A percentile compares a stretch with the other conserved stretches of the same genome.
These are phyloP conservation scores for Candida takata DNA, from an alignment of 805 yeast genomes.

Conservation along the genomic window DNA sequence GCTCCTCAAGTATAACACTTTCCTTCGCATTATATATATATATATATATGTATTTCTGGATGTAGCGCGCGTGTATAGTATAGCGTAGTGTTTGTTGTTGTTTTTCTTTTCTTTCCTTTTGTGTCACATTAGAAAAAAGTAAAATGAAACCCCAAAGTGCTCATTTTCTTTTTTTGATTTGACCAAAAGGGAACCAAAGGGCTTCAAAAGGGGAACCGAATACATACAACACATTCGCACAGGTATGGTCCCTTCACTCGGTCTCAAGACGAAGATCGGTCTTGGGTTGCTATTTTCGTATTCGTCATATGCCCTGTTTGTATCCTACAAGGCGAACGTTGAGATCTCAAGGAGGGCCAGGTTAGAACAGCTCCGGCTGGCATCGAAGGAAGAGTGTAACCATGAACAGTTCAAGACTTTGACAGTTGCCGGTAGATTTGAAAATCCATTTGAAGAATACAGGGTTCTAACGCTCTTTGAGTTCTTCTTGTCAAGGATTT, in stretches of 20 bases:
- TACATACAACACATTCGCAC: no score
- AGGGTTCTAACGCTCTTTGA: constrained; percentile 86
- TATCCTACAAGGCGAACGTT: constrained; percentile 45
- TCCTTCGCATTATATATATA: no score
- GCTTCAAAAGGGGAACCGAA: no score
- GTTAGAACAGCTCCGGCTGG: constrained; percentile 16
- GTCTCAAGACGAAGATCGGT: constrained; percentile 22
- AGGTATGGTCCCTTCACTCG: constrained; percentile 8
- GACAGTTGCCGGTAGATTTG: constrained; percentile 68
- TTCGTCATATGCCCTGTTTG: constrained; percentile 58
- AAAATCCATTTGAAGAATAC: constrained; percentile 87
- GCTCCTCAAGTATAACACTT: constrained; percentile 11
- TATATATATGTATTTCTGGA: no score
- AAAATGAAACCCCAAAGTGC: no score
- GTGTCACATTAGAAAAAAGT: no score
- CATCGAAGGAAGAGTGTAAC: constrained; percentile 1
- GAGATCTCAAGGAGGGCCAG: constrained; percentile 43
- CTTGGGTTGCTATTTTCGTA: constrained; percentile 37
- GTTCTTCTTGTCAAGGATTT: constrained; percentile 63
- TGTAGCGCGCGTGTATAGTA: no score
- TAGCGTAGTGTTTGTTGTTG: no score
- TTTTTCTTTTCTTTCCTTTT: no score
- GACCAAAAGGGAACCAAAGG: no score
- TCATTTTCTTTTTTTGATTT: no score
- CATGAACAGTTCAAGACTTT: constrained; percentile 36